Evolutionary conservation across 371 early-diverging fungal genomes (phyloP).

Genomic region (Lichtheimia ornata): DNA sequence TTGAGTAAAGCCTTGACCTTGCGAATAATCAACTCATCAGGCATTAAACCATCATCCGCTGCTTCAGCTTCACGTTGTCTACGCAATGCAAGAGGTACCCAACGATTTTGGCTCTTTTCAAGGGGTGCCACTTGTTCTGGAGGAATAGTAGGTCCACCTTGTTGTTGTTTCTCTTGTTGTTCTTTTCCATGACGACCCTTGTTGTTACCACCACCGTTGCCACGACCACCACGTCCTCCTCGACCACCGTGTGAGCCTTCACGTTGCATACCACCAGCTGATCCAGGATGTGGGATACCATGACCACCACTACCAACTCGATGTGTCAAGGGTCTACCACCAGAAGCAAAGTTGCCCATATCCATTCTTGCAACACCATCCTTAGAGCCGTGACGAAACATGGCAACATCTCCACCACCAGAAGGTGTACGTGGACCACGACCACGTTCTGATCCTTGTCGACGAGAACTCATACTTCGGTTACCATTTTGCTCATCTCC

Average conservation of each 20-base stretch:
- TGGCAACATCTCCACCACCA: constrained; percentile 41
- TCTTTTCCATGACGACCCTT: constrained; percentile 38
- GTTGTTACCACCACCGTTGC: constrained; percentile 58
- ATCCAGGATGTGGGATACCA: constrained; percentile 28
- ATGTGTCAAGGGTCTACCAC: constrained; percentile 44
- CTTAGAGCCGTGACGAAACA: constrained; percentile 46
- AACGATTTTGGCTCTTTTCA: constrained; percentile 81
- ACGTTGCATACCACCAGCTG: constrained; percentile 52
- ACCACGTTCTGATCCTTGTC: constrained; percentile 65
- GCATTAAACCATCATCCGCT: constrained; percentile 37
- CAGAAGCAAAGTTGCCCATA: constrained; percentile 50
- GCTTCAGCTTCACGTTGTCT: constrained; percentile 19
- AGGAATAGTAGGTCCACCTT: constrained; percentile 63
- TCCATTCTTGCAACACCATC: constrained; percentile 36
- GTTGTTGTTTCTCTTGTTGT: constrained; percentile 23
- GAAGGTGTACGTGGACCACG: constrained; percentile 49
- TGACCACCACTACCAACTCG: constrained; percentile 56
- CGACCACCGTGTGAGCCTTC: constrained; percentile 54
- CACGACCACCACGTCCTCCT: constrained; percentile 19
- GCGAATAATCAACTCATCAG: constrained; percentile 66
- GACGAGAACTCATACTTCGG: constrained; percentile 41
- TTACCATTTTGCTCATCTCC: constrained; percentile 52
- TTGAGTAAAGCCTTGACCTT: constrained; percentile 89
- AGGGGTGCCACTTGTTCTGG: constrained; percentile 74
- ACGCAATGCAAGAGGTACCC: constrained; percentile 66